Evolutionary conservation across 768 basidiomycete genomes (phyloP).

Genomic region (Neoboletus subvelutipes): DNA sequence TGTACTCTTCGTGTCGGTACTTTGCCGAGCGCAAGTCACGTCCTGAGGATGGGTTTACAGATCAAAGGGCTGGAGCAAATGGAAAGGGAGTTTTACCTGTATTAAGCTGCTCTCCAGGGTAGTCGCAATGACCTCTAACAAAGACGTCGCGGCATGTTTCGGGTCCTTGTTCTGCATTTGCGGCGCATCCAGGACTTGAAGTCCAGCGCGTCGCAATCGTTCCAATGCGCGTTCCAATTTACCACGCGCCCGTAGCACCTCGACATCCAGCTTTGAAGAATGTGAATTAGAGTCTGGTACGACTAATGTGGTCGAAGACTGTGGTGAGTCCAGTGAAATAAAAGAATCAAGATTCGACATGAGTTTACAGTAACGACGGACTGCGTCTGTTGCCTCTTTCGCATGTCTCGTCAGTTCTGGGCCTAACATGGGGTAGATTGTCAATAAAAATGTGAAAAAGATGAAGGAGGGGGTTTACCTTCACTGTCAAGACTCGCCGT

Average conservation of each 20-base stretch:
- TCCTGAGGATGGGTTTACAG: conserved; percentile 2
- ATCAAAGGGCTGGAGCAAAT: not conserved
- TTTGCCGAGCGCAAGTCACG: not conserved
- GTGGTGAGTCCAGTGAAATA: not conserved
- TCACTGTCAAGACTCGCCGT: conserved; percentile 35
- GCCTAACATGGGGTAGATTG: conserved; percentile 1
- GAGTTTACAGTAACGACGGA: conserved; percentile 22
- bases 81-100: conserved; percentile 27
- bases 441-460: not conserved
- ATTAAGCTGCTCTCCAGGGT: conserved; percentile 32
- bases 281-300: not conserved
- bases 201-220: conserved; percentile 49
- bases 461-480: conserved; percentile 5
- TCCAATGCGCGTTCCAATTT: conserved; percentile 66
- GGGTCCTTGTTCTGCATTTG: conserved; percentile 9
- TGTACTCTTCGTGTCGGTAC: conserved; percentile 32
- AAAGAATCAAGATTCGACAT: conserved; percentile 11
- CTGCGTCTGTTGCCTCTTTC: conserved; percentile 15
- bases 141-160: conserved; percentile 14
- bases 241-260: conserved; percentile 36
- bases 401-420: conserved; percentile 20
- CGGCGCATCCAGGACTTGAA: conserved; percentile 45
- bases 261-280: conserved; percentile 4
- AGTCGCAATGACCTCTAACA: conserved; percentile 40
- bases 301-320: not conserved